These are phyloP conservation scores for Artemisia tridentata DNA, from an alignment of 129 eudicot genomes.

Conservation along the genomic window DNA sequence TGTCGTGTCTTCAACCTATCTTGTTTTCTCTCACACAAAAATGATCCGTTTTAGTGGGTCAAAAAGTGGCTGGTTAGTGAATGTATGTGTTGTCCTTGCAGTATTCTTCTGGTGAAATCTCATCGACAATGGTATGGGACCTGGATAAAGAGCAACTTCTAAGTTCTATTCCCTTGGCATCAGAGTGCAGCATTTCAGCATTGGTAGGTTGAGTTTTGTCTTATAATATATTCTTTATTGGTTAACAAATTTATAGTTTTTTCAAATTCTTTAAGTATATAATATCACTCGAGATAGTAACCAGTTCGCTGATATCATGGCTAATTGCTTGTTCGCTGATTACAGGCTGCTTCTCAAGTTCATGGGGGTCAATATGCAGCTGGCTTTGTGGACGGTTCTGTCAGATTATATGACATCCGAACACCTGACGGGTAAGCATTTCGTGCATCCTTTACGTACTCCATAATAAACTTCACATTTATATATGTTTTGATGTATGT, in stretches of 20 bases:
- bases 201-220: slow-evolving; percentile 46
- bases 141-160: slow-evolving; percentile 93
- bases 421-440: slow-evolving; percentile 77
- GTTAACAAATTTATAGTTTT: neutral
- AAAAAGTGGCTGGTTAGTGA: no score
- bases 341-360: slow-evolving; percentile 90
- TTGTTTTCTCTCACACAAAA: no score
- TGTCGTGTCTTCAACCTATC: no score
- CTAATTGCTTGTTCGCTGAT: neutral
- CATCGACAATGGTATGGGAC: slow-evolving; percentile 94
- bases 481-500: no score
- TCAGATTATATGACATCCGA: slow-evolving; percentile 81
- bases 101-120: slow-evolving; percentile 85
- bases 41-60: no score
- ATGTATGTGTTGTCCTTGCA: slow-evolving; percentile 23
- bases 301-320: neutral
- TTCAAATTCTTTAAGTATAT: neutral
- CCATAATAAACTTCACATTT: neutral
- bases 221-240: neutral
- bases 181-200: slow-evolving; percentile 83
- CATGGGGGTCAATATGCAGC: slow-evolving; percentile 89
- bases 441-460: neutral
- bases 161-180: slow-evolving; percentile 57
- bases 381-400: slow-evolving; percentile 90
- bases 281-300: neutral